Conservation (phyloP, 306 rosid genomes). For the Lithocarpus polystachyus region DNA sequence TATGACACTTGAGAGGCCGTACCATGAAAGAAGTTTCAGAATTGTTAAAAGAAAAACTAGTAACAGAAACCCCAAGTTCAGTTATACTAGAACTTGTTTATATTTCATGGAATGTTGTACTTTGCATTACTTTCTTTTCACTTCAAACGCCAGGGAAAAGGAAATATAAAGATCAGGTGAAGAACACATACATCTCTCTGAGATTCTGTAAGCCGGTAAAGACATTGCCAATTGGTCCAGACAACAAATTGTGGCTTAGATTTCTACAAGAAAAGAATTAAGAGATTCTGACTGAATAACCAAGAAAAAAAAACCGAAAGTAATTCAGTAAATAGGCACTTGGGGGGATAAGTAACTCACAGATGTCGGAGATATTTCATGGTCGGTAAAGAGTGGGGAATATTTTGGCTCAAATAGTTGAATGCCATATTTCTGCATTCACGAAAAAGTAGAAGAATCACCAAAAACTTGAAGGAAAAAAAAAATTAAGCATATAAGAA, state of each 20-base stretch:
- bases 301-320: not conserved
- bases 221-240: constrained; percentile 82
- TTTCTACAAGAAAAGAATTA: constrained; percentile 53
- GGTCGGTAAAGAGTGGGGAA: constrained; percentile 61
- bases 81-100: not conserved
- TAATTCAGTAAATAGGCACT: not conserved
- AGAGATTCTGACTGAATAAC: constrained; percentile 17
- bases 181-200: constrained; percentile 70
- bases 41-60: no score
- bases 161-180: constrained; percentile 4
- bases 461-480: not conserved
- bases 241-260: constrained; percentile 77
- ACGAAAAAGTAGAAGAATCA: constrained; percentile 25
- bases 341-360: constrained; percentile 47
- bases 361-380: constrained; percentile 65
- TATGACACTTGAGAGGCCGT: no score
- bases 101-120: not conserved
- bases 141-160: no score
- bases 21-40: no score
- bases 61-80: not conserved
- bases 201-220: constrained; percentile 69
- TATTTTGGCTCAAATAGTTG: constrained; percentile 56
- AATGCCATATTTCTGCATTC: constrained; percentile 73
- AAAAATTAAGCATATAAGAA: not conserved
- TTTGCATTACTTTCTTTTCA: not conserved